Conservation (phyloP, 768 basidiomycete species). For the Auricularia cornea region DNA sequence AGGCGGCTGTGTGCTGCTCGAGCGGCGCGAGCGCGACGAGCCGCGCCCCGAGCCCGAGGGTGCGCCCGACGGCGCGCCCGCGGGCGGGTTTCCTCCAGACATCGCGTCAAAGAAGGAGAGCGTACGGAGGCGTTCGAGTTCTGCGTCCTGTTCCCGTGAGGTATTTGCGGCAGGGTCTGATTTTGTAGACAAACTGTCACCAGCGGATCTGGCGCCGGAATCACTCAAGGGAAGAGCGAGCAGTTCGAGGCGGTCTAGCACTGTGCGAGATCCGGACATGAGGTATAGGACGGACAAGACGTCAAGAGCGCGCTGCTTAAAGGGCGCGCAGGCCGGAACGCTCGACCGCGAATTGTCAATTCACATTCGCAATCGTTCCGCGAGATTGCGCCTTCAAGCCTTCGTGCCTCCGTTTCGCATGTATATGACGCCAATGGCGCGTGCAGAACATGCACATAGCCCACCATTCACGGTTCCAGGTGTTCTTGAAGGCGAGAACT, state of each 20-base stretch:
- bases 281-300: not conserved
- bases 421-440: not conserved
- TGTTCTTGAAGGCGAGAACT: not conserved
- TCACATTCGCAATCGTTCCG: not conserved
- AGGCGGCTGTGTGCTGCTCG: not conserved
- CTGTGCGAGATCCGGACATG: not conserved
- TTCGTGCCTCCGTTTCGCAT: not conserved
- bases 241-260: not conserved
- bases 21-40: not conserved
- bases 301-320: not conserved
- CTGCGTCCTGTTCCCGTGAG: not conserved
- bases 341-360: not conserved
- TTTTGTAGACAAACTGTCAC: no score
- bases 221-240: not conserved
- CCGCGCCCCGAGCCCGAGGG: not conserved
- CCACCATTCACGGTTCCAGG: not conserved
- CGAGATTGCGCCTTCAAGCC: not conserved
- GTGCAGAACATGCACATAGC: not conserved
- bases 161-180: no score
- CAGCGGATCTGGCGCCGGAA: not conserved
- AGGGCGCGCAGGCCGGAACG: no score
- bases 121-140: not conserved
- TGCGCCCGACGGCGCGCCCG: not conserved
- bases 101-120: not conserved
- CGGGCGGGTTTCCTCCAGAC: not conserved